Percentiles rank a stretch among this genome's conserved stretches.
These are phyloP conservation scores for Tolypocladium amazonense DNA, from an alignment of 2,329 filamentous ascomycete species.

Conservation along the genomic window DNA sequence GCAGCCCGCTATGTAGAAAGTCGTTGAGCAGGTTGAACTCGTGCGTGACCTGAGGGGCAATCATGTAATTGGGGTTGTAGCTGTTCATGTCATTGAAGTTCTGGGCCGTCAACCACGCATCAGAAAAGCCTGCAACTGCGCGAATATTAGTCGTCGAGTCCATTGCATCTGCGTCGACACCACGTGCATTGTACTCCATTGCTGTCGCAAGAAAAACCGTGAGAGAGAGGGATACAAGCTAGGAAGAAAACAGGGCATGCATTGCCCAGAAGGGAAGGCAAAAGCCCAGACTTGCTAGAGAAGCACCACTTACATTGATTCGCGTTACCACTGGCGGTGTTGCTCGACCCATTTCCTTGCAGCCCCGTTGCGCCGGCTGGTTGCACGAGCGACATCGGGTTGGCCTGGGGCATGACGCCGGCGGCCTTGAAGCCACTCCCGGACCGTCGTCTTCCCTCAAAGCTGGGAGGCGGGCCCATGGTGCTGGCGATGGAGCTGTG, in stretches of 20 bases:
- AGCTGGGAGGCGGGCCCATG: conserved; percentile 41
- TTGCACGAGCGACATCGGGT: conserved; percentile 59
- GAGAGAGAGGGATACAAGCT: background rate
- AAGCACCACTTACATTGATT: conserved; percentile 59
- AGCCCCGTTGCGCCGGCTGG: conserved; percentile 57
- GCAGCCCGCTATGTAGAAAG: conserved; percentile 82
- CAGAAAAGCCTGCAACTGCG: conserved; percentile 66
- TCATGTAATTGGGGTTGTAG: conserved; percentile 91
- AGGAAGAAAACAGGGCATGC: background rate
- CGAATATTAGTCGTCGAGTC: conserved; percentile 4
- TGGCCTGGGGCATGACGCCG: conserved; percentile 35
- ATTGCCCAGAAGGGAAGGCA: background rate
- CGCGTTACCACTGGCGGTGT: conserved; percentile 43
- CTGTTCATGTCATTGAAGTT: conserved; percentile 92
- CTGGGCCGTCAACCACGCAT: conserved; percentile 70
- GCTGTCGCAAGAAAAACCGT: background rate
- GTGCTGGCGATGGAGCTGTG: conserved; percentile 45
- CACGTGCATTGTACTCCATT: background rate
- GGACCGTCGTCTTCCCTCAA: conserved; percentile 23
- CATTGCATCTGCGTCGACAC: background rate
- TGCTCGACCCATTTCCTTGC: conserved; percentile 46
- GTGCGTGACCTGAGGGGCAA: conserved; percentile 82
- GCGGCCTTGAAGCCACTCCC: conserved; percentile 31
- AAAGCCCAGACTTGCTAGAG: background rate
- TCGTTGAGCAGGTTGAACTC: conserved; percentile 97